Evolutionary conservation across 495 filamentous ascomycete species (phyloP).

Genomic region (Pyronema omphalodes): DNA sequence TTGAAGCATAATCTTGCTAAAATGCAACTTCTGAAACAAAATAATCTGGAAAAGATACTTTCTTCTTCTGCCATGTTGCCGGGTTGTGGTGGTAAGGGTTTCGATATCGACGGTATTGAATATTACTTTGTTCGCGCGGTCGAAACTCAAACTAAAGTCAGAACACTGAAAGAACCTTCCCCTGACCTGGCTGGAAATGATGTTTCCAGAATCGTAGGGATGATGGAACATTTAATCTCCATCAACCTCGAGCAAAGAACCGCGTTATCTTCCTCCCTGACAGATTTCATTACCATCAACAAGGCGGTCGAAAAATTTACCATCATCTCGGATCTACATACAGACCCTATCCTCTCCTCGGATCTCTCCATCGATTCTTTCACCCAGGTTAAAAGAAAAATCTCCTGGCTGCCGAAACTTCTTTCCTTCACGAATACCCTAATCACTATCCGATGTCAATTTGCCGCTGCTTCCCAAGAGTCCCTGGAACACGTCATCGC

Average conservation of each 20-base stretch:
- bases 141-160: constrained; percentile 47
- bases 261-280: constrained; percentile 30
- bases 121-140: constrained; percentile 62
- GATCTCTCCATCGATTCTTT: background rate
- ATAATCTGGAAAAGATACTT: constrained; percentile 48
- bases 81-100: background rate
- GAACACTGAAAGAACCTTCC: constrained; percentile 51
- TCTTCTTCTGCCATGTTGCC: constrained; percentile 22
- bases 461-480: background rate
- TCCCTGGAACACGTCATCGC: background rate
- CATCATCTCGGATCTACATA: constrained; percentile 12
- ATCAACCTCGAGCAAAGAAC: constrained; percentile 48
- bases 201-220: constrained; percentile 55
- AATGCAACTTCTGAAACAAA: constrained; percentile 50
- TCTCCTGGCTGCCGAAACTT: constrained; percentile 17
- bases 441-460: constrained; percentile 12
- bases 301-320: no score
- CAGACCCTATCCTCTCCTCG: background rate
- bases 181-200: constrained; percentile 67
- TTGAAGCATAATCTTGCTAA: constrained; percentile 59
- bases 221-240: constrained; percentile 62
- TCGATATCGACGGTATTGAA: constrained; percentile 30
- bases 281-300: no score
- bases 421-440: constrained; percentile 11
- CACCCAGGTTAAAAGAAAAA: background rate